phyloP scores from a whole-genome alignment of 2,329 filamentous ascomycete species.

The Ophiocordyceps camponoti-leonardi region DNA sequence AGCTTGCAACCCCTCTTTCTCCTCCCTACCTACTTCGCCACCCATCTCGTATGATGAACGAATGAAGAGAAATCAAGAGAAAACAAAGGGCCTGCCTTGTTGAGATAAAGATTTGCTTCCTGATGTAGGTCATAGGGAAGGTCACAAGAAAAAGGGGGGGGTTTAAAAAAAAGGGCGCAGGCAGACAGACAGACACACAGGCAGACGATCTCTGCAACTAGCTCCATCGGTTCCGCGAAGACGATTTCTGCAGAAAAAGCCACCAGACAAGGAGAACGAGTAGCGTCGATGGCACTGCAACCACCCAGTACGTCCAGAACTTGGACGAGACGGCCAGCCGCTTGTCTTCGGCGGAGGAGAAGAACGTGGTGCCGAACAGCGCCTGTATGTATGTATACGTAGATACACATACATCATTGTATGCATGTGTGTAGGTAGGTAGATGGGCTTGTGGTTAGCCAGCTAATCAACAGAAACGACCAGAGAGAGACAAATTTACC shows the following conservation, averaged over 20 bases:
- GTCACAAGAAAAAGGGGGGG: too few relatives aligned
- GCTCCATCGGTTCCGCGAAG: background rate
- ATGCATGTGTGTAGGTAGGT: too few relatives aligned
- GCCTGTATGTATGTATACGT: background rate
- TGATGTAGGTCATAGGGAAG: background rate
- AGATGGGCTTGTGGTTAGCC: too few relatives aligned
- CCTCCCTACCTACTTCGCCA: too few relatives aligned
- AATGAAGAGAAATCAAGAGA: background rate
- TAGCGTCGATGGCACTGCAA: background rate
- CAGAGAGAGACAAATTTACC: background rate
- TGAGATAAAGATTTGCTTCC: background rate
- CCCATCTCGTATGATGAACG: background rate
- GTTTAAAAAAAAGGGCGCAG: background rate
- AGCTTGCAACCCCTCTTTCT: too few relatives aligned
- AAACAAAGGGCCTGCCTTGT: background rate
- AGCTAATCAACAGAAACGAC: too few relatives aligned
- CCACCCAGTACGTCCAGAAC: slow-evolving; percentile 1
- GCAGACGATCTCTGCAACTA: background rate
- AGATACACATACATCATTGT: too few relatives aligned
- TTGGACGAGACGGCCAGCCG: background rate
- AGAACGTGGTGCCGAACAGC: slow-evolving; percentile 1
- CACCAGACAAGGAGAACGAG: background rate
- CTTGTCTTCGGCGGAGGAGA: background rate
- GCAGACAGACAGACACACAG: too few relatives aligned
- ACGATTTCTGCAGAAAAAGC: background rate